These are phyloP conservation scores for Trichomonas tenax DNA, from an alignment of 208 protist genomes.

Conservation along the genomic window DNA sequence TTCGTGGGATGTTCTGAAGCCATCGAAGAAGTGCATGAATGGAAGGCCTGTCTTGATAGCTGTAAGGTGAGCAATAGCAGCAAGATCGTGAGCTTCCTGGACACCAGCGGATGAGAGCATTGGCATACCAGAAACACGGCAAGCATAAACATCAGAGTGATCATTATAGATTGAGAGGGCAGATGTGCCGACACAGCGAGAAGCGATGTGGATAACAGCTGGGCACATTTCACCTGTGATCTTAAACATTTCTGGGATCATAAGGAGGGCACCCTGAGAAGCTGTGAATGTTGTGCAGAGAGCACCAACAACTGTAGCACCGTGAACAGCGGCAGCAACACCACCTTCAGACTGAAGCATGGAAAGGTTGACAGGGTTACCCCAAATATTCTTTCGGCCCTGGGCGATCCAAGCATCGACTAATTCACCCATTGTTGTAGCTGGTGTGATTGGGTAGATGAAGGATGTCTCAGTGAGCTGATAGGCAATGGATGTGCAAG, in stretches of 20 bases:
- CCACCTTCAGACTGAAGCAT: too few species aligned
- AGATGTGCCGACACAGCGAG: too few species aligned
- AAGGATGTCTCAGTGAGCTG: not conserved
- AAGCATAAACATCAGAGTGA: slow-evolving; percentile 51
- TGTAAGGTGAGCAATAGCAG: slow-evolving; percentile 44
- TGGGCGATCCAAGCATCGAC: not conserved
- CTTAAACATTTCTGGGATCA: not conserved
- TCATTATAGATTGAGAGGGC: too few species aligned
- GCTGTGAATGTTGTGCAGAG: slow-evolving; percentile 48
- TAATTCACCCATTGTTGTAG: not conserved
- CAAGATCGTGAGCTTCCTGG: slow-evolving; percentile 51
- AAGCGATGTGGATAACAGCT: too few species aligned
- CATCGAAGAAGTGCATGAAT: too few species aligned
- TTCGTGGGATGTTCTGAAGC: too few species aligned
- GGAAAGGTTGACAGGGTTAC: not conserved
- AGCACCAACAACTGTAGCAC: slow-evolving; percentile 34
- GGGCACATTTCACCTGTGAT: slow-evolving; percentile 30
- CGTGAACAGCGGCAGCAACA: slow-evolving; percentile 36
- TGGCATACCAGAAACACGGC: slow-evolving; percentile 41
- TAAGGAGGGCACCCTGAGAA: too few species aligned
- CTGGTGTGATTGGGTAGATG: slow-evolving; percentile 7
- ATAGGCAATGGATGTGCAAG: not conserved
- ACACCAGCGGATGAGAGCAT: slow-evolving; percentile 44
- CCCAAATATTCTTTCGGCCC: not conserved
- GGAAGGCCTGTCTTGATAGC: not conserved